Base-by-base conservation (phyloP, 164 flowering plant genomes). In the Aristolochia contorta region DNA sequence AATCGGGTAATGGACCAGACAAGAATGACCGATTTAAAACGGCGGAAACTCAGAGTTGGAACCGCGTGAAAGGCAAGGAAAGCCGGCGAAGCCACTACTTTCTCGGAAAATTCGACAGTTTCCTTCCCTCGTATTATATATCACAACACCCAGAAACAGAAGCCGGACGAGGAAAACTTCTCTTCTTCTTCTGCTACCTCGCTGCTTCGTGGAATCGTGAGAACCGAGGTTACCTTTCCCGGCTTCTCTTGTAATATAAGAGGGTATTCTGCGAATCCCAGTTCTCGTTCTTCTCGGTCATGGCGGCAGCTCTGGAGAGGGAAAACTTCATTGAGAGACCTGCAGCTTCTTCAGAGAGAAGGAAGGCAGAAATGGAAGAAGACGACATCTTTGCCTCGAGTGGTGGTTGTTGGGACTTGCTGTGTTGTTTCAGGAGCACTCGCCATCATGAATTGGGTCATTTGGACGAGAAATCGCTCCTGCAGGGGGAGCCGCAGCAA, bases 391-490 rank as follows among this genome's bases (percentile, higher is more conserved):
- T 30, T 16, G 58, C 45, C 12, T 10, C 58, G 16, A 56, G 20
- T 21, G 24, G 33, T 23, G 19, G 58, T 12, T 30, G 58, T 21
- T 56, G 43, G 43, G 43, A 37, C 43, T 22, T 30, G 32, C 45
- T 56, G 20, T 49, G 19, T n/a, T 56, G 58, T 14, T 56, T 56
- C 58, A 1, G 53, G 62, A 2, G 19, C n/a, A n/a, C n/a, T n/a
- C n/a, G n/a, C 19, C 20, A 13, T n/a, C 37, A 19, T 47, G 64
- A 24, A 6, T 37, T 8, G 43, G 43, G 43, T 37, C 7, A 37
- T 37, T 37, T 19, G 13, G 73, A 66, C 3, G 25, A 37, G 33
- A 65, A 64, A 12, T 30, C 15, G 13, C 58, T 56, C 16, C 46
- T 56, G 19, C 41, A 33, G 4, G 59, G 45, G 5, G 46, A 60